phyloP scores from a whole-genome alignment of 208 protist genomes.

The Acanthamoeba castellanii region DNA sequence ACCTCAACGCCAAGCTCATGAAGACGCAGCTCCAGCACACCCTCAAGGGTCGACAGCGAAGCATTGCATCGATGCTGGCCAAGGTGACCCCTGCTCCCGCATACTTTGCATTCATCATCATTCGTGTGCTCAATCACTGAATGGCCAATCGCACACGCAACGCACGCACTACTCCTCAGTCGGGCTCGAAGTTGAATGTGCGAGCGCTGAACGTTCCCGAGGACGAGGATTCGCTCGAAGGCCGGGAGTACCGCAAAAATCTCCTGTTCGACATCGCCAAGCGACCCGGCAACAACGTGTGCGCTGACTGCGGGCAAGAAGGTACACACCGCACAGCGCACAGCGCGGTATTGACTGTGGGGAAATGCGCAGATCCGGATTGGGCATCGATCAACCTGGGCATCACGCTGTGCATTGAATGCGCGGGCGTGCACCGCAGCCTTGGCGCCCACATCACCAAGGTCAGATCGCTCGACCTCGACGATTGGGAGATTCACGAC shows the following conservation, averaged over 20 bases:
- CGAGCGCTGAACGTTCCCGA: conserved; percentile 4
- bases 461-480: conserved; percentile 75
- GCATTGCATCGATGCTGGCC: conserved; percentile 43
- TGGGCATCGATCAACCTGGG: conserved; percentile 89
- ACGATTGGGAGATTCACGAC: conserved; percentile 49
- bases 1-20: conserved; percentile 62
- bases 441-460: conserved; percentile 87
- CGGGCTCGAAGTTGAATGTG: conserved; percentile 34
- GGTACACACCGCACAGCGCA: background rate
- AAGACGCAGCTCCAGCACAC: conserved; percentile 49
- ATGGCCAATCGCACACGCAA: background rate
- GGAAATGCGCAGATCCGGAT: conserved; percentile 61
- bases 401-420: conserved; percentile 89
- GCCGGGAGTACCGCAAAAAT: background rate
- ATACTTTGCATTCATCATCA: background rate
- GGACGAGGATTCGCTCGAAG: conserved; percentile 6
- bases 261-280: conserved; percentile 31
- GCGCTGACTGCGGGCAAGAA: conserved; percentile 51
- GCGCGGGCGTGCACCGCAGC: conserved; percentile 85
- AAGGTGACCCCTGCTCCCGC: background rate
- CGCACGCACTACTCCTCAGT: background rate
- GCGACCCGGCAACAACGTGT: conserved; percentile 51
- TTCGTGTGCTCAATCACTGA: background rate
- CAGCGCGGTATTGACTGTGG: background rate
- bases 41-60: conserved; percentile 30